Base-by-base conservation (phyloP, 2,329 filamentous ascomycete genomes). In the Shiraia sp. region DNA sequence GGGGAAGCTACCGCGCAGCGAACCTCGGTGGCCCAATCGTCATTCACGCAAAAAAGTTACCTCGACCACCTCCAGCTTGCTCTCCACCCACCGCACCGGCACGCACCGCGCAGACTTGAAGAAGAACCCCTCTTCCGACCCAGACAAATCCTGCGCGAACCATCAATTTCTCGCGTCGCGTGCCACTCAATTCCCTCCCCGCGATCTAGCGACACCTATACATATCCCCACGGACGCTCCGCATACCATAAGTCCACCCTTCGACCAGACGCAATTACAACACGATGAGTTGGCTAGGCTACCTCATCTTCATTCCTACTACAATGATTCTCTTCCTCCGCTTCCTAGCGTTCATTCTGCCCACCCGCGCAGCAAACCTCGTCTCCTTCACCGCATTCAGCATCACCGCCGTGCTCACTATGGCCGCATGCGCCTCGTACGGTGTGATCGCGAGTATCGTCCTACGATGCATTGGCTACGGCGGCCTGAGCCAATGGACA, bases 401-500 rank as follows among this genome's bases (percentile, higher is more conserved):
- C 42, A 53, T 75, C 36, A 72, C 73, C 12, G 72, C 72, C 30
- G 65, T 76, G 41, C 33, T 72, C 34, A 40, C 59, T 30, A 49
- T 67, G 49, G 32, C 45, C 12, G 32, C 71, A 15, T 72, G 69
- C 60, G 73, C 91, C 19, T 69, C 77, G 57, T 95, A 89, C 71
- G 93, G 91, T 46, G 87, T 89, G 44, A 47, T 88, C 32, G 84
- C 84, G 19, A 90, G 87, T 31, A 79, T 91, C 47, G 60, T 81
- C 45, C 79, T 97, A 49, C 84, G 87, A 32, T 59, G 88, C 12
- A 57, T 84, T 34, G 90, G 90, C 45, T 81, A 87, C 58, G 84
- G 83, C 45, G 83, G 87, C 40, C 81, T 90, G 51, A 82, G 88
- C 19, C 93, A 97, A 77, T 97, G 90, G 89, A 83, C 88, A 27